Conservation (phyloP, 805 yeast species). For the Kodamaea nitidulidarum region DNA sequence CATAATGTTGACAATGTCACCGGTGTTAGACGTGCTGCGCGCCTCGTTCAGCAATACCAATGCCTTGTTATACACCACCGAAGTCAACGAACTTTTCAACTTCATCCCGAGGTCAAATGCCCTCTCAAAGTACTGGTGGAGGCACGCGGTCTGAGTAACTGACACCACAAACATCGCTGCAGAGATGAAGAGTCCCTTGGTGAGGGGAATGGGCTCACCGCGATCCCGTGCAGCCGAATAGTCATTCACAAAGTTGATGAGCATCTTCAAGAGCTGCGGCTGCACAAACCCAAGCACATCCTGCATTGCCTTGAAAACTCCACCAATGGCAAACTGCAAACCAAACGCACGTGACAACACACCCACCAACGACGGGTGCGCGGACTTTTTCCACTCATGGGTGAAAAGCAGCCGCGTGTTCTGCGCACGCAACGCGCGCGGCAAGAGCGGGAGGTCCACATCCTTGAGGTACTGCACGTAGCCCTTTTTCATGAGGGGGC, state of each 20-base stretch:
- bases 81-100: slow-evolving; percentile 63
- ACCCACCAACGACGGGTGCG: slow-evolving; percentile 48
- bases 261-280: slow-evolving; percentile 70
- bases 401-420: slow-evolving; percentile 48
- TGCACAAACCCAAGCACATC: slow-evolving; percentile 80
- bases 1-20: slow-evolving; percentile 93
- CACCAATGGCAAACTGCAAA: slow-evolving; percentile 62
- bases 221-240: slow-evolving; percentile 20
- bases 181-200: slow-evolving; percentile 74
- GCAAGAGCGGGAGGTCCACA: slow-evolving; percentile 76
- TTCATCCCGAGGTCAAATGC: slow-evolving; percentile 75
- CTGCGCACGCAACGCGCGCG: slow-evolving; percentile 57
- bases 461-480: slow-evolving; percentile 52
- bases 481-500: slow-evolving; percentile 75
- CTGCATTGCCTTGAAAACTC: slow-evolving; percentile 64
- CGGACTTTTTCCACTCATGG: slow-evolving; percentile 59
- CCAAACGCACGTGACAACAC: slow-evolving; percentile 77
- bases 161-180: slow-evolving; percentile 71
- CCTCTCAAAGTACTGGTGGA: slow-evolving; percentile 76
- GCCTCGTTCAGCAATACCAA: slow-evolving; percentile 68
- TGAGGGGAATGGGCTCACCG: slow-evolving; percentile 51
- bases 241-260: slow-evolving; percentile 53
- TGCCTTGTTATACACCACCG: slow-evolving; percentile 66
- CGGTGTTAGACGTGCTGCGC: slow-evolving; percentile 68
- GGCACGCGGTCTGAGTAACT: slow-evolving; percentile 68